Evolutionary conservation across 495 filamentous ascomycete genomes (phyloP), one percentile per base, ranked within the genome.

Genomic region (Tuber aestivum): DNA sequence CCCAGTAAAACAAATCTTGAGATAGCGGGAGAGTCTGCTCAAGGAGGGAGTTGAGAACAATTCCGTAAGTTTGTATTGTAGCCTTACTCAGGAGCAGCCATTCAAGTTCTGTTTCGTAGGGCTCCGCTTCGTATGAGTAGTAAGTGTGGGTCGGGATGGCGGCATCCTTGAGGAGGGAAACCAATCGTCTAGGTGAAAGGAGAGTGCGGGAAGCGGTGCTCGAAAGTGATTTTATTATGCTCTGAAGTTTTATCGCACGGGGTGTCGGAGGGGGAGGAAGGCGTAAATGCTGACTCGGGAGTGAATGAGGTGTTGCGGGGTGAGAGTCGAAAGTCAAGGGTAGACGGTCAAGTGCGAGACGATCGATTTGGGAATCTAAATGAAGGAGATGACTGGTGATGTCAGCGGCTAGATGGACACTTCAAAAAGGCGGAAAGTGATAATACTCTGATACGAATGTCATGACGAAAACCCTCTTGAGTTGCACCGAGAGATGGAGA

Each of bases 1-100:
- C 92, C 95, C 95, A 99, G 82, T 98, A 98, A 85, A 89, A 91
- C 50, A 96, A 91, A 80, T 97, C 93, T 65, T 95, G 90, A 73
- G 89, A 90, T 14, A 99, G 80, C 0, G 89, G 89, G n/a, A 95
- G 89, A 23, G 92, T 93, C 77, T 94, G 90, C 41, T 94, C 90
- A 8, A 97, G 85, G 2, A 98, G 85, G 0, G 87, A 88, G 77
- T 89, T 88, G 76, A 97, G 84, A 23, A 94, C 85, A 27, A 92
- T 82, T 1, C 95, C 95, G 77, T 97, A 94, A 0, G 90, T 90
- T 81, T 97, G 94, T 38, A 92, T 87, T 0, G 94, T 91, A 3
- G 94, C 94, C 83, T 97, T 99, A 81, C 90, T 91, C 14, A 93
- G 87, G 37, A 97, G 85, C 38, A 97, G 84, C 95, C 95, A 98